Conservation (phyloP, 2,329 filamentous ascomycete species). For the Diplodia mutila region DNA sequence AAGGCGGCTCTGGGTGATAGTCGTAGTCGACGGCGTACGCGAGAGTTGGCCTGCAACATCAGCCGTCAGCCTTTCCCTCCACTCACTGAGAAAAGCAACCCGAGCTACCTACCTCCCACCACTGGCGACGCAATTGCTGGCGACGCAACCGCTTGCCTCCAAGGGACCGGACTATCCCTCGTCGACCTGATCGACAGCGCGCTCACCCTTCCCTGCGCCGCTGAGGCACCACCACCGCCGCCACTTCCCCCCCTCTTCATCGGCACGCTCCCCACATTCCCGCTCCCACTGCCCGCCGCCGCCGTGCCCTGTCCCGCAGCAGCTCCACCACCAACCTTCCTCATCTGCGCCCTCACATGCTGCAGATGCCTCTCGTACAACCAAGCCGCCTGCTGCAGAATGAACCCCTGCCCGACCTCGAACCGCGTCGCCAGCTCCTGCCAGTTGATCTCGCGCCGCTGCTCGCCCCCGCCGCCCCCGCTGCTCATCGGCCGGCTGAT, state of each 20-base stretch:
- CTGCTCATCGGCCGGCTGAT: slow-evolving; percentile 62
- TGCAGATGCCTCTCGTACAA: slow-evolving; percentile 89
- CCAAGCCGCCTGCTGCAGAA: slow-evolving; percentile 92
- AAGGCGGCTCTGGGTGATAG: slow-evolving; percentile 44
- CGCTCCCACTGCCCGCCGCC: slow-evolving; percentile 43
- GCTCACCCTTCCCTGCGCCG: slow-evolving; percentile 50
- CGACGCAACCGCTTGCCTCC: slow-evolving; percentile 46
- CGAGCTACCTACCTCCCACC: slow-evolving; percentile 26
- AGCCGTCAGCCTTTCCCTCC: not conserved
- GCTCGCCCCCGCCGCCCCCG: not conserved
- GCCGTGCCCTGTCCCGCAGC: slow-evolving; percentile 42
- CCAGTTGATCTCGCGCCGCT: slow-evolving; percentile 22
- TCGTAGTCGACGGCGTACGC: slow-evolving; percentile 53
- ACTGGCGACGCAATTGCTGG: slow-evolving; percentile 47
- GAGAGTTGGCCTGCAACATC: slow-evolving; percentile 38
- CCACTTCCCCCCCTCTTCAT: slow-evolving; percentile 59
- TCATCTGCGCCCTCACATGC: slow-evolving; percentile 87
- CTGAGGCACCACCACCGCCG: slow-evolving; percentile 39
- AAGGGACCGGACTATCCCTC: slow-evolving; percentile 58
- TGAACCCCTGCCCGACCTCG: slow-evolving; percentile 82
- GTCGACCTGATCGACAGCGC: slow-evolving; percentile 58
- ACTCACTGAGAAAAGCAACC: not conserved
- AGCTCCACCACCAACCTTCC: slow-evolving; percentile 67
- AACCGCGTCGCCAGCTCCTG: slow-evolving; percentile 65
- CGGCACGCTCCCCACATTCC: slow-evolving; percentile 41